Conservation (phyloP, 371 early-diverging fungal genomes). For the Mortierella sp. region DNA sequence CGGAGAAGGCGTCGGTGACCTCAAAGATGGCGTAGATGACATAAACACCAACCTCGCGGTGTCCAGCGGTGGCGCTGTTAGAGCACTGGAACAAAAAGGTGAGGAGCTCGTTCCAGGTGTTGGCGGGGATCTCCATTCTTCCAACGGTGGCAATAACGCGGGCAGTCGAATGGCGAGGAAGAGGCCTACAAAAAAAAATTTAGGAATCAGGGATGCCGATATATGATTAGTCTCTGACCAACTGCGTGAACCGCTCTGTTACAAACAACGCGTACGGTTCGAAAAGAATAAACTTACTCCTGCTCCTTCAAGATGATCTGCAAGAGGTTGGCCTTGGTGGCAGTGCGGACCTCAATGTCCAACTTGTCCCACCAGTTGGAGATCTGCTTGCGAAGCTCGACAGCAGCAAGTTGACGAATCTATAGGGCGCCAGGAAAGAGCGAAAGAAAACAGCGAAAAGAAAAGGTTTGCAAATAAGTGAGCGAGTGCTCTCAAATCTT, state of each 20-base stretch:
- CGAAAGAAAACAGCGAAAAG: background rate
- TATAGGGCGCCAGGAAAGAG: conserved; percentile 22
- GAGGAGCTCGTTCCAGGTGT: conserved; percentile 84
- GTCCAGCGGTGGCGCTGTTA: conserved; percentile 72
- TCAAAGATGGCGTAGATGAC: conserved; percentile 88
- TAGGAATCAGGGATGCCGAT: background rate
- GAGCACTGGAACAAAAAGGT: conserved; percentile 84
- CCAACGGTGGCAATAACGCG: conserved; percentile 90
- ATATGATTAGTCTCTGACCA: background rate
- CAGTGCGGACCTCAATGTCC: conserved; percentile 64
- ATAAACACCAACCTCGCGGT: conserved; percentile 90
- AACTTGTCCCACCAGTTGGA: conserved; percentile 78
- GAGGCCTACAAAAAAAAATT: conserved; percentile 60
- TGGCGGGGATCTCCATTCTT: conserved; percentile 80
- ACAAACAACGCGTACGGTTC: background rate
- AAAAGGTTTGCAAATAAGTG: conserved; percentile 6
- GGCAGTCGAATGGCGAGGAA: conserved; percentile 83
- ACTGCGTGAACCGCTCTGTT: background rate
- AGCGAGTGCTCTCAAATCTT: conserved; percentile 8
- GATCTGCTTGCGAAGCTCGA: conserved; percentile 87
- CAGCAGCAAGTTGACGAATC: conserved; percentile 89
- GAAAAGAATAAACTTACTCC: conserved; percentile 61
- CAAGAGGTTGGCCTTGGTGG: conserved; percentile 74
- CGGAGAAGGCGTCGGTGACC: conserved; percentile 77
- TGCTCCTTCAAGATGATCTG: conserved; percentile 78